Conservation (phyloP, 345 rosid species). For the Lepidium aucheri region DNA sequence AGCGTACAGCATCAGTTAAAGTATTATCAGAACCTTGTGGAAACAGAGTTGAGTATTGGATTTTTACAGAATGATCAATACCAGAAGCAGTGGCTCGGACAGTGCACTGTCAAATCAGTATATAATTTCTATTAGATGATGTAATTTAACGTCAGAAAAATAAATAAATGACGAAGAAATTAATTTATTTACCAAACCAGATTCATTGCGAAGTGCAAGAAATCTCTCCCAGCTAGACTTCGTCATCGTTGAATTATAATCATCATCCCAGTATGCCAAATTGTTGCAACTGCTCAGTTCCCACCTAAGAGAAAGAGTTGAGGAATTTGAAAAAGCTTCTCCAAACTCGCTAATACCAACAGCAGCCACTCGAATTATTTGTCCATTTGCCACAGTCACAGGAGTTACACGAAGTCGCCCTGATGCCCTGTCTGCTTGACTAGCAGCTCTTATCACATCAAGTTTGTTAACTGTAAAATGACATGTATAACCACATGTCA, state of each 20-base stretch:
- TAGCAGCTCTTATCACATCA: constrained; percentile 48
- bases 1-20: constrained; percentile 66
- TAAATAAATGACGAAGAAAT: background rate
- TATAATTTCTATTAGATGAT: background rate
- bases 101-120: constrained; percentile 49
- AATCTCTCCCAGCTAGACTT: constrained; percentile 79
- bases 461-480: constrained; percentile 54
- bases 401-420: constrained; percentile 52
- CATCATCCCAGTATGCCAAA: constrained; percentile 68
- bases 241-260: constrained; percentile 36
- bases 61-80: constrained; percentile 33
- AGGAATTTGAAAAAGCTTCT: constrained; percentile 84
- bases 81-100: constrained; percentile 69
- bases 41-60: constrained; percentile 32
- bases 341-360: constrained; percentile 59
- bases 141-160: background rate
- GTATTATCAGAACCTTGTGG: constrained; percentile 34
- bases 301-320: constrained; percentile 79
- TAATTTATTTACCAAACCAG: constrained; percentile 57
- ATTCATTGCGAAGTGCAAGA: constrained; percentile 63
- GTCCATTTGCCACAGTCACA: constrained; percentile 84
- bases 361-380: constrained; percentile 69
- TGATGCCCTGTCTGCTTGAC: constrained; percentile 47
- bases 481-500: constrained; percentile 22
- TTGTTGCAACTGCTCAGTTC: constrained; percentile 60